Evolutionary conservation across 2,329 filamentous ascomycete species (phyloP).

Genomic region (Neoscytalidium dimidiatum): DNA sequence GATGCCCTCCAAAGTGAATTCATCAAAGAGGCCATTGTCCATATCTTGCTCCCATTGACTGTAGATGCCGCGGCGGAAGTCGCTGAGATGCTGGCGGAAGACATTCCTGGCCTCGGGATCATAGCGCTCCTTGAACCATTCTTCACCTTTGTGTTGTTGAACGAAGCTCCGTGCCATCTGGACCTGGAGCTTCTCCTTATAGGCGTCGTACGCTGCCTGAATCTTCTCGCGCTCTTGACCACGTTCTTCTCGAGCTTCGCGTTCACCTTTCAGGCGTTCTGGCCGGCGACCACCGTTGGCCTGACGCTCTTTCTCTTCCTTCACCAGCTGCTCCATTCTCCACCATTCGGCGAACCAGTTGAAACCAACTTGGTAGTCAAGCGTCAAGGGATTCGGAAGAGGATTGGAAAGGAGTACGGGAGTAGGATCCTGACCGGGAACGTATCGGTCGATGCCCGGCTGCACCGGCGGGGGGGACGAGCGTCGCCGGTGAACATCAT

Average conservation of each 20-base stretch:
- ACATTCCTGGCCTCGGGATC: conserved; percentile 77
- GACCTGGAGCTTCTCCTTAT: conserved; percentile 66
- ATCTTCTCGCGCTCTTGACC: conserved; percentile 79
- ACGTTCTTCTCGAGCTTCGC: conserved; percentile 70
- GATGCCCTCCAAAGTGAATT: conserved; percentile 90
- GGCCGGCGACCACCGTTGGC: conserved; percentile 67
- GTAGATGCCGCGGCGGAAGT: conserved; percentile 77
- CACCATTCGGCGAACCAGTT: conserved; percentile 88
- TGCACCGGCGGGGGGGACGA: conserved; percentile 61
- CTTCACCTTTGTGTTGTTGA: conserved; percentile 86
- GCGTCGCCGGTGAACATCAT: conserved; percentile 61
- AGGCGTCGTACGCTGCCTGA: conserved; percentile 66
- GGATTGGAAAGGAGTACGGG: conserved; percentile 62
- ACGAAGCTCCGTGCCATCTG: conserved; percentile 89
- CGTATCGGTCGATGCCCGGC: conserved; percentile 80
- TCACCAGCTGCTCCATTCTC: conserved; percentile 78
- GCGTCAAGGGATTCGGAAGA: conserved; percentile 68
- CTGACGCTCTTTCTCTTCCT: conserved; percentile 74
- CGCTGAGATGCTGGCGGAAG: conserved; percentile 73
- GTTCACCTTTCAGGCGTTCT: conserved; percentile 59
- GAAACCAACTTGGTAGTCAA: conserved; percentile 81
- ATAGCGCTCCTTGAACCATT: conserved; percentile 98
- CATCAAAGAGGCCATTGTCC: conserved; percentile 83
- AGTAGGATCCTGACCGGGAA: conserved; percentile 69
- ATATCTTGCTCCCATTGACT: conserved; percentile 88